Base-by-base conservation (phyloP, 441 rosid genomes). In the Populus hybrid region DNA sequence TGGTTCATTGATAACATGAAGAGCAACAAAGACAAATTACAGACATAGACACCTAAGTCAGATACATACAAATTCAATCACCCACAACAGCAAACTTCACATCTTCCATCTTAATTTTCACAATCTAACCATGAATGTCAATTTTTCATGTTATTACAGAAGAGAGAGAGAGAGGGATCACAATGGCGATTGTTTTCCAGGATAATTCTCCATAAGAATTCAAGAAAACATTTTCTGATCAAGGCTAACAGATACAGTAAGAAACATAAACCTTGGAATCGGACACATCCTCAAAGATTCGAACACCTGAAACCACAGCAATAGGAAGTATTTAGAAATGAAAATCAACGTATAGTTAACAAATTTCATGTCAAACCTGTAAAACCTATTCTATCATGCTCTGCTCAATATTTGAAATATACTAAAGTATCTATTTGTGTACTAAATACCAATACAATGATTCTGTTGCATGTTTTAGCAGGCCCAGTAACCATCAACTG, bases 221-320 rank as follows among this genome's bases (percentile, higher is more conserved):
- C 65, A n/a, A 59, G 65, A n/a, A 59, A 59, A 23, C 50, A 7
- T 54, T 9, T 54, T 57, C 16, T 4, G 4, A 67, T 24, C 5
- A 24, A 76, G 59, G 26, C 59, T 69, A 21, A 35, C 28, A 23
- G 24, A 78, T 1, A 70, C 3, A n/a, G 61, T 32, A 34, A n/a
- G 65, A 59, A 59, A 61, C 57, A 65, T 68, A 80, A 90, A 97
- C 99, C 99, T 97, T 95, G 73, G 84, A 73, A 81, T 89, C 84
- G 77, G 95, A 87, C 64, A 92, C 89, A 80, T 97, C 99, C 88
- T 97, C 98, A 74, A 97, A 90, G 82, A 97, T 92, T 88, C 99
- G 89, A 81, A 93, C 86, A 82, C 99, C 99, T 97, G 90, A 82
- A 86, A 18, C 21, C 32, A 30, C 32, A 30, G 32, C 32, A 30